Conservation (phyloP, 2,329 filamentous ascomycete genomes). For the Alternaria ethzedia region DNA sequence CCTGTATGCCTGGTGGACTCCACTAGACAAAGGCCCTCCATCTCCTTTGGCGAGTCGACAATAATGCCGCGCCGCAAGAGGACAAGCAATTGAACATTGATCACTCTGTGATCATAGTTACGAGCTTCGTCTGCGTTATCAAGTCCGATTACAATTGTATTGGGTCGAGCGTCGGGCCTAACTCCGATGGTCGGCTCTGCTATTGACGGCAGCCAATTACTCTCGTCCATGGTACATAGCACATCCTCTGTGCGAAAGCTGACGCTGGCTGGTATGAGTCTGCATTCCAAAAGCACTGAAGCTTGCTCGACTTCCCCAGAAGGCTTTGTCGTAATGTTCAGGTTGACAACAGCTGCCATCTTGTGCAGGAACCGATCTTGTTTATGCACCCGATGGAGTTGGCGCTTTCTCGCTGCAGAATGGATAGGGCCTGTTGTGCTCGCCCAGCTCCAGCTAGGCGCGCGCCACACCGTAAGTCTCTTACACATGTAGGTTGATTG, state of each 20-base stretch:
- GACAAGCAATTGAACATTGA: not conserved
- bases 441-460: not conserved
- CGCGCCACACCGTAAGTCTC: not conserved
- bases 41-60: too few relatives aligned
- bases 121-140: too few relatives aligned
- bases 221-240: too few relatives aligned
- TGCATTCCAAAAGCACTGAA: not conserved
- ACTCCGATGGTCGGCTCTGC: too few relatives aligned
- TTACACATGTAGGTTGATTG: accelerated
- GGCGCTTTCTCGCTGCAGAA: too few relatives aligned
- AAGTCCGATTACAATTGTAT: too few relatives aligned
- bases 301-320: not conserved
- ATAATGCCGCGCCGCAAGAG: not conserved
- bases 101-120: too few relatives aligned
- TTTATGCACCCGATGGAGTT: too few relatives aligned
- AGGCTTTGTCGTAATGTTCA: not conserved
- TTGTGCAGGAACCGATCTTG: too few relatives aligned
- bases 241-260: too few relatives aligned
- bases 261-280: not conserved
- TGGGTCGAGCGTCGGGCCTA: too few relatives aligned
- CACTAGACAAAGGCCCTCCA: not conserved
- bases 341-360: accelerated
- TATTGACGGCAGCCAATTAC: not conserved
- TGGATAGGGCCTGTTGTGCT: not conserved
- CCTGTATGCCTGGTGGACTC: too few relatives aligned